Conservation (phyloP, 148 eudicot species). For the Rheum nobile region DNA sequence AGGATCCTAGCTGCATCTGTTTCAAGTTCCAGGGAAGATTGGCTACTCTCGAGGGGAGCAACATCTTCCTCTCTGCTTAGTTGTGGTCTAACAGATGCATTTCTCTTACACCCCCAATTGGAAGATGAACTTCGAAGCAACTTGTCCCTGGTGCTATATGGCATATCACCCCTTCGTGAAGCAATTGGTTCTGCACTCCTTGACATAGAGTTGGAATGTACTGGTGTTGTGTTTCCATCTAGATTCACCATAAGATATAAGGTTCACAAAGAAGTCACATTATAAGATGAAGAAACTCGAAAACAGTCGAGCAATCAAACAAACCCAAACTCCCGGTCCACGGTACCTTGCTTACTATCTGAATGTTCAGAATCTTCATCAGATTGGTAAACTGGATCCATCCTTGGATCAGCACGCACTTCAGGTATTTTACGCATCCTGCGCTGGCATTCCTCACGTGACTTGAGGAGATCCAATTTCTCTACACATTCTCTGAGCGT, state of each 20-base stretch:
- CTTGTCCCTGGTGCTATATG: conserved; percentile 17
- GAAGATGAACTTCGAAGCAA: conserved; percentile 12
- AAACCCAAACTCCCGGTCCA: conserved; percentile 1
- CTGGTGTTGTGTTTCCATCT: conserved; percentile 43
- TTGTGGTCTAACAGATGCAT: conserved; percentile 13
- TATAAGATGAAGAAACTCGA: not conserved
- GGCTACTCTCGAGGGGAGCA: conserved; percentile 14
- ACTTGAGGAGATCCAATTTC: conserved; percentile 67
- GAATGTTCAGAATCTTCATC: conserved; percentile 58
- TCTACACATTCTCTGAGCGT: conserved; percentile 83
- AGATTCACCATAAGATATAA: conserved; percentile 11
- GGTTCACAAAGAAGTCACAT: conserved; percentile 7
- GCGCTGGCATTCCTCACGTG: conserved; percentile 71
- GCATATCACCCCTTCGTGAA: conserved; percentile 24
- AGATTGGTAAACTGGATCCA: conserved; percentile 76
- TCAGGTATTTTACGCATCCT: conserved; percentile 58
- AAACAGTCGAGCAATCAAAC: not conserved
- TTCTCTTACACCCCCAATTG: conserved; percentile 27
- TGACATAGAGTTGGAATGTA: conserved; percentile 20
- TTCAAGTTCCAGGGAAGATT: conserved; percentile 11
- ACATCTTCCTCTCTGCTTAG: conserved; percentile 34
- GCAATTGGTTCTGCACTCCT: conserved; percentile 26
- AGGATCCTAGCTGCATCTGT: conserved; percentile 12
- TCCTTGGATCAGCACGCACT: conserved; percentile 75
- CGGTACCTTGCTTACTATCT: conserved; percentile 50